Conservation (phyloP, 768 basidiomycete species). For the Termitomyces sp. region DNA sequence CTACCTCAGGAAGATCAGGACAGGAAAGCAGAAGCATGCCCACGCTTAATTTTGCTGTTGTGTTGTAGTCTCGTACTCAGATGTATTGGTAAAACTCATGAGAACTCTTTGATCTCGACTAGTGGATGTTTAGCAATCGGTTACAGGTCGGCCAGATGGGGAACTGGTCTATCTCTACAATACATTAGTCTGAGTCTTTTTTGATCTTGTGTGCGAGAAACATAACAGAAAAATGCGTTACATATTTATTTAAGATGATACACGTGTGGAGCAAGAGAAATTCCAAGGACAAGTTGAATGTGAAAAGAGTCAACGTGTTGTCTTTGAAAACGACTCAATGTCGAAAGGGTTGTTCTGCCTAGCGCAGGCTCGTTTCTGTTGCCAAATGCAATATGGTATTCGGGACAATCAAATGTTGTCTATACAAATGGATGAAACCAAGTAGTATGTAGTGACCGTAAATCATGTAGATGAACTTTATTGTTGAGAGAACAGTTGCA, state of each 20-base stretch:
- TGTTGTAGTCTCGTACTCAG: not conserved
- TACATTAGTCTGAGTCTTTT: not conserved
- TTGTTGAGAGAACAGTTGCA: too few relatives aligned
- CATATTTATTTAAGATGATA: too few relatives aligned
- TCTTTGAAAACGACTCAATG: too few relatives aligned
- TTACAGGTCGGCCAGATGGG: not conserved
- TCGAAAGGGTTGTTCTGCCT: too few relatives aligned
- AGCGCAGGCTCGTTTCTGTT: too few relatives aligned
- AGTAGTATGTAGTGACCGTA: too few relatives aligned
- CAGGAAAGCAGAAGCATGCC: constrained; percentile 94
- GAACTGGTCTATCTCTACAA: not conserved
- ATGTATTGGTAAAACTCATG: not conserved
- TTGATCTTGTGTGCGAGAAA: not conserved
- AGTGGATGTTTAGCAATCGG: not conserved
- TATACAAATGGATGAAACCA: too few relatives aligned
- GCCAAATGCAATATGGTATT: too few relatives aligned
- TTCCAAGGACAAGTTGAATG: not conserved
- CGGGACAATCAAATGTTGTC: too few relatives aligned
- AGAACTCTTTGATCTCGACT: not conserved
- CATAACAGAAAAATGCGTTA: not conserved
- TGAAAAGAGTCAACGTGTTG: too few relatives aligned
- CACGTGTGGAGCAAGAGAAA: not conserved
- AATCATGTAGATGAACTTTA: too few relatives aligned
- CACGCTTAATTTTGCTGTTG: constrained; percentile 28
- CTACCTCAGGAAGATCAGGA: constrained; percentile 90